Percentiles rank a stretch among this genome's conserved stretches.
Evolutionary conservation across 805 yeast species (phyloP).

Genomic region (Wickerhamiella sorbophila): DNA sequence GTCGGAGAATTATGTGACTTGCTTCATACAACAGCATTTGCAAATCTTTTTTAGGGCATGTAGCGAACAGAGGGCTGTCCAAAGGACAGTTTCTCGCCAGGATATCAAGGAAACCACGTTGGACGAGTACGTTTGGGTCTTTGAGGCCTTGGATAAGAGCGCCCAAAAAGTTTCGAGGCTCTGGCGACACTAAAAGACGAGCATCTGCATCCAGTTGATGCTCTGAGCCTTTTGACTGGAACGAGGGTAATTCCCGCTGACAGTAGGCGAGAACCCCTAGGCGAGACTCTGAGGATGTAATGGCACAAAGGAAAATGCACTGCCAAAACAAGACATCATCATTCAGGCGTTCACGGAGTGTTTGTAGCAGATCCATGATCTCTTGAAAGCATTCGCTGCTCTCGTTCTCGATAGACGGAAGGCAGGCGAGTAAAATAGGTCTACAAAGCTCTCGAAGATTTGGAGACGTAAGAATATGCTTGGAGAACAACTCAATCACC

Average conservation of each 20-base stretch:
- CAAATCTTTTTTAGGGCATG: constrained; percentile 38
- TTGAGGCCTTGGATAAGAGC: constrained; percentile 58
- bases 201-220: background rate
- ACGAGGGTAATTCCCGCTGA: constrained; percentile 46
- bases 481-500: constrained; percentile 46
- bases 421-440: constrained; percentile 57
- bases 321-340: constrained; percentile 82
- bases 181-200: constrained; percentile 49
- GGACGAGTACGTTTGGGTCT: constrained; percentile 57
- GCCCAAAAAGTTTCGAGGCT: constrained; percentile 62
- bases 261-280: constrained; percentile 77
- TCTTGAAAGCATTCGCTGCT: constrained; percentile 66
- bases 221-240: constrained; percentile 17
- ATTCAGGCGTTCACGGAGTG: constrained; percentile 38
- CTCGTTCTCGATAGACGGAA: constrained; percentile 89
- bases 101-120: constrained; percentile 79
- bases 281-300: constrained; percentile 65
- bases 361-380: constrained; percentile 44
- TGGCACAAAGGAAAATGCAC: constrained; percentile 54
- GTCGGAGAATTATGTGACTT: constrained; percentile 46
- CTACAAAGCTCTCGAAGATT: constrained; percentile 43
- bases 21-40: constrained; percentile 48
- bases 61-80: constrained; percentile 37
- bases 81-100: constrained; percentile 54
- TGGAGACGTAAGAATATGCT: constrained; percentile 39